Conservation (phyloP, 495 filamentous ascomycete genomes). For the Neurospora tetraspora region DNA sequence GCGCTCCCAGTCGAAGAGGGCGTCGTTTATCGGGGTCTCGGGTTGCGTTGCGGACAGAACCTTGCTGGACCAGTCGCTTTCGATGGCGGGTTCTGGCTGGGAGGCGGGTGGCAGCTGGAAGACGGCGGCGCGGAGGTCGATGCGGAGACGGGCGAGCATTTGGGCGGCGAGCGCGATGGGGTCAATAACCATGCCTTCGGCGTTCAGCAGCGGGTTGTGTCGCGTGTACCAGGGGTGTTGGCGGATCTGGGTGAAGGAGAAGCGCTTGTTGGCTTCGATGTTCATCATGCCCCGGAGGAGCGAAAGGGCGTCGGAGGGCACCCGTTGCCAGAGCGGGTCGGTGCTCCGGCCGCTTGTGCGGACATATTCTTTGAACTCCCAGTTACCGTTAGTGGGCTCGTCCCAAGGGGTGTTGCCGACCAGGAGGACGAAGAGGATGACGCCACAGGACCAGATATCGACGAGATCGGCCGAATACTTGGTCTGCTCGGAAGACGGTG, state of each 20-base stretch:
- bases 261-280: constrained; percentile 63
- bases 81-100: constrained; percentile 16
- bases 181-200: constrained; percentile 68
- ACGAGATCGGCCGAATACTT: constrained; percentile 78
- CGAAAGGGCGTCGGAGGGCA: constrained; percentile 71
- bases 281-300: constrained; percentile 90
- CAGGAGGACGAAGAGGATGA: constrained; percentile 90
- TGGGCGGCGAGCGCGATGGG: constrained; percentile 75
- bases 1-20: constrained; percentile 69
- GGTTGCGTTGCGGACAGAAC: constrained; percentile 64
- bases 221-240: constrained; percentile 94
- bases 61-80: constrained; percentile 6
- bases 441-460: constrained; percentile 95
- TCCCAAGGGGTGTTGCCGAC: constrained; percentile 99
- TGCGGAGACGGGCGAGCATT: constrained; percentile 87
- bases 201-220: constrained; percentile 61
- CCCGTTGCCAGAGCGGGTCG: constrained; percentile 76
- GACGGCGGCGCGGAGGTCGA: constrained; percentile 68
- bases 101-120: constrained; percentile 24
- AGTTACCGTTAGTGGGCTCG: constrained; percentile 69
- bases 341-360: constrained; percentile 64
- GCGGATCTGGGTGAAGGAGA: constrained; percentile 77
- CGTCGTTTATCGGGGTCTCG: constrained; percentile 57
- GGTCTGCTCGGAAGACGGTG: constrained; percentile 33
- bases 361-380: constrained; percentile 80